A percentile compares a stretch with the other conserved stretches of the same genome.
Evolutionary conservation across 2,329 filamentous ascomycete species (phyloP).

Genomic region (Cordyceps fumosorosea): DNA sequence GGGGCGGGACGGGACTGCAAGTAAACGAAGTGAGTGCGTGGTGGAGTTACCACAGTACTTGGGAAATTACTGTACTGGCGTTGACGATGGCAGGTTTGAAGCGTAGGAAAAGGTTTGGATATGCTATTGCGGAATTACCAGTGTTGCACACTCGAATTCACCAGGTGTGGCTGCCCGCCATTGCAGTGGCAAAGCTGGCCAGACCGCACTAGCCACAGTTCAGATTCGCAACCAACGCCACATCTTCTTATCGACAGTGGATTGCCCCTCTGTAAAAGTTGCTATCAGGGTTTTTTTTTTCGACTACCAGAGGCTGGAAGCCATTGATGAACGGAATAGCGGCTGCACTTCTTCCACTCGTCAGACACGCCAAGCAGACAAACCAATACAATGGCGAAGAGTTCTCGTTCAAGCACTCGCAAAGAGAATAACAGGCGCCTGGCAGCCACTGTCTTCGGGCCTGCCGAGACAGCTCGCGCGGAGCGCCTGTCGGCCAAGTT

Average conservation of each 20-base stretch:
- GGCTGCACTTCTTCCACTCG: background rate
- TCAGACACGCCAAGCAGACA: background rate
- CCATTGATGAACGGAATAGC: background rate
- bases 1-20: background rate
- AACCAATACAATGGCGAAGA: conserved; percentile 69
- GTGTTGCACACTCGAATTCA: conserved; percentile 1
- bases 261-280: conserved; percentile 13
- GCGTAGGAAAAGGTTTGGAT: background rate
- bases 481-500: conserved; percentile 83
- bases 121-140: background rate
- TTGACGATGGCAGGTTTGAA: conserved; percentile 6
- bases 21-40: background rate
- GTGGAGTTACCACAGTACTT: background rate
- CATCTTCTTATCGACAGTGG: conserved; percentile 8
- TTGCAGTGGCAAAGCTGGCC: background rate
- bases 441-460: conserved; percentile 76
- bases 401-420: conserved; percentile 66
- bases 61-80: background rate
- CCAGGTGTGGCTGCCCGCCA: background rate
- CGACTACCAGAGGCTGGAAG: background rate
- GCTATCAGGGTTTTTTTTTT: conserved; percentile 10
- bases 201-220: conserved; percentile 1
- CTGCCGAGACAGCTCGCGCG: conserved; percentile 69
- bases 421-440: conserved; percentile 81
- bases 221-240: background rate